phyloP scores from a whole-genome alignment of 148 eudicot genomes.

The Euryodendron excelsum region DNA sequence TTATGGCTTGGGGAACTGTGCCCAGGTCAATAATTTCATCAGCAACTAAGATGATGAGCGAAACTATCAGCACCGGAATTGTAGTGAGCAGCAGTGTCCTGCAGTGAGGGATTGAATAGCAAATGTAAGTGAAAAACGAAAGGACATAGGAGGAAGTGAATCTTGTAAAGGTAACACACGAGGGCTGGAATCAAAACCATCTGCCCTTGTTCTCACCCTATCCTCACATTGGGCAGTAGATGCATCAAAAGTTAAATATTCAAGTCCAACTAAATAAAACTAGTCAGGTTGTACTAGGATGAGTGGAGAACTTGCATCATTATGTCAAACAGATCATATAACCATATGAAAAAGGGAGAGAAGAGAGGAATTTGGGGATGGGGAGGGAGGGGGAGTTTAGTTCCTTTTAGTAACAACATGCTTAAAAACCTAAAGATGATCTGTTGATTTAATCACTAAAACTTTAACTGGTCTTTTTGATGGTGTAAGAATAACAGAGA shows the following conservation, averaged over 20 bases:
- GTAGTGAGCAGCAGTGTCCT: conserved; percentile 76
- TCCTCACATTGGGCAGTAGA: not conserved
- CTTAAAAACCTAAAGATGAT: not conserved
- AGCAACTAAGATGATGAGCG: conserved; percentile 55
- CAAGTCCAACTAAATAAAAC: too few relatives aligned
- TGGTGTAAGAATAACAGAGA: not conserved
- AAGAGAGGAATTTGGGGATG: too few relatives aligned
- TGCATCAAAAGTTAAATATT: too few relatives aligned
- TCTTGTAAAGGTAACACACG: not conserved
- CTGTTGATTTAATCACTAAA: not conserved
- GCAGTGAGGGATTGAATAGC: conserved; percentile 16
- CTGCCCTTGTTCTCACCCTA: not conserved
- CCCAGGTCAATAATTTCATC: conserved; percentile 43
- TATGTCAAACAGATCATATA: not conserved
- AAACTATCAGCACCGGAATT: conserved; percentile 56
- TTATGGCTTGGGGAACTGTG: conserved; percentile 46
- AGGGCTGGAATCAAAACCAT: too few relatives aligned
- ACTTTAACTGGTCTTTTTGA: not conserved
- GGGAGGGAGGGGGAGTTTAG: too few relatives aligned
- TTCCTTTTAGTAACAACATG: not conserved
- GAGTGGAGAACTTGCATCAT: not conserved
- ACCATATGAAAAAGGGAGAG: too few relatives aligned
- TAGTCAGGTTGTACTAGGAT: not conserved
- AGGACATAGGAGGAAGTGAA: not conserved
- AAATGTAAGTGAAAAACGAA: not conserved